Evolutionary conservation across 768 basidiomycete species (phyloP).

Genomic region (Holtermannia corniformis): DNA sequence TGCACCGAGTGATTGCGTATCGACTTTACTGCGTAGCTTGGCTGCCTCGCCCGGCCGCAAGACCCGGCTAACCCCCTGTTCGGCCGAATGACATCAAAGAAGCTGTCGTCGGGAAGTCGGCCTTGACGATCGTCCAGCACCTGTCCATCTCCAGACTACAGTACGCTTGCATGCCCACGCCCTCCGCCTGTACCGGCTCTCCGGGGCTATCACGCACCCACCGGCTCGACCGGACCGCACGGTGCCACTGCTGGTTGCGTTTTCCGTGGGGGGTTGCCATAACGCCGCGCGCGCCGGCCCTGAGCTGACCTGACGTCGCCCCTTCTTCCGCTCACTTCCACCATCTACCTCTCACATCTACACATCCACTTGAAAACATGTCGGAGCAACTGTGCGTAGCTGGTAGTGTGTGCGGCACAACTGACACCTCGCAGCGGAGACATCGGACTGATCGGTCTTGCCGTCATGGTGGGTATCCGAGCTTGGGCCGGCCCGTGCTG

Average conservation of each 20-base stretch:
- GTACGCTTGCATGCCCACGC: not conserved
- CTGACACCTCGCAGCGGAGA: constrained; percentile 59
- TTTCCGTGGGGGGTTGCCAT: too few species aligned
- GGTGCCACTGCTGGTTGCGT: not conserved
- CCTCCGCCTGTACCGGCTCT: not conserved
- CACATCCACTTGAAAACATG: not conserved
- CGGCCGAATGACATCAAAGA: too few species aligned
- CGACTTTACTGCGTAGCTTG: too few species aligned
- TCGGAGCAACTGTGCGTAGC: not conserved
- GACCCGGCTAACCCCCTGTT: too few species aligned
- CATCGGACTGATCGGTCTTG: constrained; percentile 95
- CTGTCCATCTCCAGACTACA: not conserved
- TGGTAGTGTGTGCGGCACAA: not conserved
- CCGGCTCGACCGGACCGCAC: not conserved
- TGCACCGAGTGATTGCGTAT: too few species aligned
- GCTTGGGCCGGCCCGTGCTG: not conserved
- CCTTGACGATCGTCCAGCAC: too few species aligned
- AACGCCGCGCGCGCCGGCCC: too few species aligned
- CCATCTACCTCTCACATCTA: not conserved
- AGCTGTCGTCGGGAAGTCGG: too few species aligned
- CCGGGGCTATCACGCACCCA: not conserved
- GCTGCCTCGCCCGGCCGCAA: too few species aligned
- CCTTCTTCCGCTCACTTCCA: not conserved
- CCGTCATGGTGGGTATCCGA: constrained; percentile 76
- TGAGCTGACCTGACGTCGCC: too few species aligned